Percentiles rank a stretch among this genome's conserved stretches.
Conservation (phyloP, 495 filamentous ascomycete species). For the Cercophora sp. region DNA sequence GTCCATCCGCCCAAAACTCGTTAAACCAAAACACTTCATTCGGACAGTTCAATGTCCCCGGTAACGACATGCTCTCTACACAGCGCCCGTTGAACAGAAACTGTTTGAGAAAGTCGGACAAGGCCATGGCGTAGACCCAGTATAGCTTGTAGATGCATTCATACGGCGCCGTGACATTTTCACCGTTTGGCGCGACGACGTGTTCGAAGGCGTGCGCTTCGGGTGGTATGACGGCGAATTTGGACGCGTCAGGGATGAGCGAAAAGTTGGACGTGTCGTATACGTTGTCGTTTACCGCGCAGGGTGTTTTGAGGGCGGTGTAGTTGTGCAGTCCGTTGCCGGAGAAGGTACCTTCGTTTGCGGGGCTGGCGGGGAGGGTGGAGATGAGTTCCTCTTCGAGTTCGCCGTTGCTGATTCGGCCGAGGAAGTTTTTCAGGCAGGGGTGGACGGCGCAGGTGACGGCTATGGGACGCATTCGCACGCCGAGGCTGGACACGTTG, state of each 20-base stretch:
- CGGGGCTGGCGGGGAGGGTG: not conserved
- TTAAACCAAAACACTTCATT: constrained; percentile 13
- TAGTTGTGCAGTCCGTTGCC: not conserved
- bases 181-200: not conserved
- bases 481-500: not conserved
- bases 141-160: constrained; percentile 4
- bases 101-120: not conserved
- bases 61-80: not conserved
- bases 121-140: not conserved
- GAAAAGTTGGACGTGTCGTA: not conserved
- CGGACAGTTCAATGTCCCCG: not conserved
- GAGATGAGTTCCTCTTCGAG: not conserved
- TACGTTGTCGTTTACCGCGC: not conserved
- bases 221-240: not conserved
- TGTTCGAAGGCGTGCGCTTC: not conserved
- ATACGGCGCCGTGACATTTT: not conserved
- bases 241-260: not conserved
- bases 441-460: not conserved
- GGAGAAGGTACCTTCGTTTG: not conserved
- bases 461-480: not conserved
- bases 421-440: not conserved
- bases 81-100: not conserved
- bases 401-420: not conserved
- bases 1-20: constrained; percentile 11
- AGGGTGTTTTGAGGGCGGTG: constrained; percentile 6